Evolutionary conservation across 148 eudicot genomes (phyloP).

Genomic region (Simmondsia chinensis): DNA sequence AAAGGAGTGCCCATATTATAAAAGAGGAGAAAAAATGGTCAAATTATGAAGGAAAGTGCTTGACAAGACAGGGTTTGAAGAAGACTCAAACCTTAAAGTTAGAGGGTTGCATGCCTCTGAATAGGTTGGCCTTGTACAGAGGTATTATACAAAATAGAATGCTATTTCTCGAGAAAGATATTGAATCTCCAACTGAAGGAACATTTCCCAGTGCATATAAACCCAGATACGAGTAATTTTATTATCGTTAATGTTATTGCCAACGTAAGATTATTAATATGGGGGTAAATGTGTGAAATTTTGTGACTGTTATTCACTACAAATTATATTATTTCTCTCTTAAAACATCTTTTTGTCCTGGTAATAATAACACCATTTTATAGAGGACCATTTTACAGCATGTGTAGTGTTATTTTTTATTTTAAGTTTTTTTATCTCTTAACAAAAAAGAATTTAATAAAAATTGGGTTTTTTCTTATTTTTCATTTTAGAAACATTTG

Average conservation of each 20-base stretch:
- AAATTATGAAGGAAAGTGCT: not conserved
- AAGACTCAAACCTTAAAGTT: constrained; percentile 10
- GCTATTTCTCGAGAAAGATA: constrained; percentile 15
- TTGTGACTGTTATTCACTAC: no score
- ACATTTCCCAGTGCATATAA: constrained; percentile 2
- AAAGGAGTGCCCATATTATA: constrained; percentile 42
- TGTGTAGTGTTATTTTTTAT: no score
- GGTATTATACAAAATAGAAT: constrained; percentile 33
- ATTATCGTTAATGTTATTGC: not conserved
- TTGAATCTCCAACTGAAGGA: constrained; percentile 13
- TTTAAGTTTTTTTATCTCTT: no score
- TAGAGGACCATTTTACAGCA: no score
- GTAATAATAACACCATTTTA: no score
- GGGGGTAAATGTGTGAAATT: no score
- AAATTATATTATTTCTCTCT: no score
- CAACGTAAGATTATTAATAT: no score
- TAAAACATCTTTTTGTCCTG: no score
- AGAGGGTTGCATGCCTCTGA: constrained; percentile 42
- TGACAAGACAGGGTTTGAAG: constrained; percentile 4
- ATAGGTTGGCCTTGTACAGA: constrained; percentile 51
- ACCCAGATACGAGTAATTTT: not conserved
- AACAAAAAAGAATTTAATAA: no score
- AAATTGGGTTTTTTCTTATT: no score
- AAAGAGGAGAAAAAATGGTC: constrained; percentile 13
- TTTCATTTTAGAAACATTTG: no score